A percentile compares a stretch with the other conserved stretches of the same genome.
Conservation (phyloP, 768 basidiomycete species). For the Exidia glandulosa region DNA sequence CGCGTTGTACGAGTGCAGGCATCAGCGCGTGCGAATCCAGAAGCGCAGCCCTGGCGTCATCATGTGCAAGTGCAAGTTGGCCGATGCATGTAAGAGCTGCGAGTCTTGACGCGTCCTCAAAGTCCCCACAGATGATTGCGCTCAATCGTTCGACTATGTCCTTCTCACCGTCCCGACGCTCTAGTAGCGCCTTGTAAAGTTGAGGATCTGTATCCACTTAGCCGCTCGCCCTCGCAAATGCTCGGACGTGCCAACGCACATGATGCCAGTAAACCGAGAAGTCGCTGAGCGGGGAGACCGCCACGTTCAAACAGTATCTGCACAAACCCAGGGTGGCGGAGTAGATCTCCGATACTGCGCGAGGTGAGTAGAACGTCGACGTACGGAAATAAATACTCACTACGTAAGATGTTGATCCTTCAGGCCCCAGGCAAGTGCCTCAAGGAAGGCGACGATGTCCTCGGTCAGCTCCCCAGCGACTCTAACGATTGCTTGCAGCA, state of each 20-base stretch:
- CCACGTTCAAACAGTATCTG: slow-evolving; percentile 38
- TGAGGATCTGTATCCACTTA: background rate
- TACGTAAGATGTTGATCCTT: background rate
- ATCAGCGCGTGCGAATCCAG: slow-evolving; percentile 44
- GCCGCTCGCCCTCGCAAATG: background rate
- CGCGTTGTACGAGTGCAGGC: slow-evolving; percentile 50
- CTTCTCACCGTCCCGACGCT: background rate
- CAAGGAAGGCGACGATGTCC: background rate
- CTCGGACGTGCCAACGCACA: slow-evolving; percentile 27
- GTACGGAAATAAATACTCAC: background rate
- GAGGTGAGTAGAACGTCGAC: background rate
- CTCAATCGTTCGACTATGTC: background rate
- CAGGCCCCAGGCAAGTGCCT: background rate
- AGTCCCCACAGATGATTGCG: background rate
- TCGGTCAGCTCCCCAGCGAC: background rate
- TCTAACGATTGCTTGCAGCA: background rate
- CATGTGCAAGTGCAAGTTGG: slow-evolving; percentile 27
- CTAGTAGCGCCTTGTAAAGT: slow-evolving; percentile 1
- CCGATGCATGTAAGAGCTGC: slow-evolving; percentile 30
- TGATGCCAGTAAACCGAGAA: slow-evolving; percentile 44
- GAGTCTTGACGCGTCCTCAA: slow-evolving; percentile 8
- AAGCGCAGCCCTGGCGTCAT: slow-evolving; percentile 27
- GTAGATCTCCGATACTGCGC: slow-evolving; percentile 28
- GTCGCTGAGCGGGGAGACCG: slow-evolving; percentile 37
- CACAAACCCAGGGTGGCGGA: slow-evolving; percentile 31